phyloP scores from a whole-genome alignment of 2,329 filamentous ascomycete species.

The Aspergillus novofumigatus region DNA sequence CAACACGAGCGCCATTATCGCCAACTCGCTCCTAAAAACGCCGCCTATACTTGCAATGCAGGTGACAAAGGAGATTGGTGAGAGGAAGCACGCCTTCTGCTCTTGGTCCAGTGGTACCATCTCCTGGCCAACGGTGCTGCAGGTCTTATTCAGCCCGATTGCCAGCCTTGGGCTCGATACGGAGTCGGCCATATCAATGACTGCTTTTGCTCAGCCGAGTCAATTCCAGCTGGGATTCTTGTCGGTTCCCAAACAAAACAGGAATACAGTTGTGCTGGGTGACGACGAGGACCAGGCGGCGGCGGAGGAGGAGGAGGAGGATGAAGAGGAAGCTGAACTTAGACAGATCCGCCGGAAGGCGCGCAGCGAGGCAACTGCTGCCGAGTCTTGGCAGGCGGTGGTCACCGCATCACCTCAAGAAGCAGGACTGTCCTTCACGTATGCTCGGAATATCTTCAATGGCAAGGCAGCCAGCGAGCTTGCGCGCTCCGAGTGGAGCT shows the following conservation, averaged over 20 bases:
- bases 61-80: conserved; percentile 28
- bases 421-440: conserved; percentile 29
- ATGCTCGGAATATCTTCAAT: conserved; percentile 37
- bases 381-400: conserved; percentile 32
- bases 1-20: conserved; percentile 25
- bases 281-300: conserved; percentile 24
- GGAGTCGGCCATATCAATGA: conserved; percentile 11
- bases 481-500: conserved; percentile 38
- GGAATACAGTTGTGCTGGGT: conserved; percentile 4
- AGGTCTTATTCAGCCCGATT: conserved; percentile 21
- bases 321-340: conserved; percentile 9
- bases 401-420: conserved; percentile 26
- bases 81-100: conserved; percentile 27
- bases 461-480: conserved; percentile 28
- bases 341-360: conserved; percentile 13
- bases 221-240: conserved; percentile 33
- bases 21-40: conserved; percentile 21
- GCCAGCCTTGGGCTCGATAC: conserved; percentile 20
- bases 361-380: conserved; percentile 18
- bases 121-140: conserved; percentile 29
- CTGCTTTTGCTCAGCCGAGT: conserved; percentile 20
- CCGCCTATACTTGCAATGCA: conserved; percentile 31
- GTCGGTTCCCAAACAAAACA: conserved; percentile 21
- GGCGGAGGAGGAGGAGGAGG: conserved; percentile 17
- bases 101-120: conserved; percentile 38